These are phyloP conservation scores for Papilionanthe hybrid DNA, from an alignment of 116 monocot species.

Conservation along the genomic window DNA sequence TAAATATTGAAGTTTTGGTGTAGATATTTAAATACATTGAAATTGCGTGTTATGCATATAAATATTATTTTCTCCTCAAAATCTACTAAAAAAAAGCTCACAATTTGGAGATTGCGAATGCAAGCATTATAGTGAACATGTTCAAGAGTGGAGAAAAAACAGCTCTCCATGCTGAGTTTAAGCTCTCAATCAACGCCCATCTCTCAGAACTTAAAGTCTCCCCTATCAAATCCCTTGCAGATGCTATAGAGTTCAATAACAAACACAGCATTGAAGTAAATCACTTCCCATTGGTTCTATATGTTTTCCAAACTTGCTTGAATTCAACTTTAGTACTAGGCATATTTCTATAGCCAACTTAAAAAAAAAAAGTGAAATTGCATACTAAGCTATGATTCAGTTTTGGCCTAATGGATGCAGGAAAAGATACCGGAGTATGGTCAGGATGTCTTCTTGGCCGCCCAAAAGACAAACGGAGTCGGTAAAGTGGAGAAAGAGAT, in stretches of 20 bases:
- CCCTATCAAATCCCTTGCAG: slow-evolving; percentile 51
- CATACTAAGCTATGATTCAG: no score
- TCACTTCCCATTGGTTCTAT: no score
- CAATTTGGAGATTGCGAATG: slow-evolving; percentile 47
- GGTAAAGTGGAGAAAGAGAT: slow-evolving; percentile 19
- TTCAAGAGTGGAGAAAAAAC: background rate
- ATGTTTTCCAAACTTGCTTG: no score
- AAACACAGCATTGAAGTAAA: slow-evolving; percentile 16
- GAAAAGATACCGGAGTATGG: slow-evolving; percentile 37
- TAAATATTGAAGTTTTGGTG: no score
- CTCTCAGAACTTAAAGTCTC: slow-evolving; percentile 36
- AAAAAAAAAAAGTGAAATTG: no score
- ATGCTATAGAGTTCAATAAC: slow-evolving; percentile 63
- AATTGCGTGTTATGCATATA: no score
- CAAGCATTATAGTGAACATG: slow-evolving; percentile 33
- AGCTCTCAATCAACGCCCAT: slow-evolving; percentile 29
- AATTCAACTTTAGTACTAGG: no score
- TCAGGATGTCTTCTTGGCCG: slow-evolving; percentile 30
- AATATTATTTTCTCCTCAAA: no score
- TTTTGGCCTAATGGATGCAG: slow-evolving; percentile 15
- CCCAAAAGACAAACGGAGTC: slow-evolving; percentile 34
- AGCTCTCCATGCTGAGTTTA: slow-evolving; percentile 46
- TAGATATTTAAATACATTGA: no score
- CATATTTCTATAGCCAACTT: no score
- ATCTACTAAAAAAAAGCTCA: background rate